Evolutionary conservation across 345 rosid species (phyloP).

Genomic region (Heritiera fomes): DNA sequence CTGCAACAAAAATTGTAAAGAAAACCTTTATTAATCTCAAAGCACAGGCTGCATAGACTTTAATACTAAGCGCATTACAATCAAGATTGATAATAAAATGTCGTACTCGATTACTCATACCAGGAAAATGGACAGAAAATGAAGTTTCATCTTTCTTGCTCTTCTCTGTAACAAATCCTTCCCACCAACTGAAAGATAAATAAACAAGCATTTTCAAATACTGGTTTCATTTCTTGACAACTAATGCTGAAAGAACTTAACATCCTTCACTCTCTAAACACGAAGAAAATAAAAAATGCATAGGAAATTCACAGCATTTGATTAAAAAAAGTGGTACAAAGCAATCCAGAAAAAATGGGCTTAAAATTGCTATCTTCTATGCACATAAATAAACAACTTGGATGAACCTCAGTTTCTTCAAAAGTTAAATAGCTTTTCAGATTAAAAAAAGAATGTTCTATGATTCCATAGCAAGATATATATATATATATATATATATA

Average conservation of each 20-base stretch:
- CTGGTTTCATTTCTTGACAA: not conserved
- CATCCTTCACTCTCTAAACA: not conserved
- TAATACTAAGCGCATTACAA: not conserved
- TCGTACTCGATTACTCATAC: conserved; percentile 31
- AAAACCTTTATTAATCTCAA: conserved; percentile 9
- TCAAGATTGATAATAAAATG: not conserved
- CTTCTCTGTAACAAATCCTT: conserved; percentile 84
- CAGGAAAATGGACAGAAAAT: conserved; percentile 75
- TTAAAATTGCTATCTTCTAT: not conserved
- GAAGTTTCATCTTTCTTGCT: conserved; percentile 73
- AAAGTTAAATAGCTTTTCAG: not conserved
- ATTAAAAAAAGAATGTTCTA: not conserved
- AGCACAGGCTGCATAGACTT: conserved; percentile 13
- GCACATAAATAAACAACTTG: not conserved
- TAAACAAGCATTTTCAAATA: conserved; percentile 15
- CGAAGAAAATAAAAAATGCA: not conserved
- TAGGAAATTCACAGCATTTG: not conserved
- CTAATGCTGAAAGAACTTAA: not conserved
- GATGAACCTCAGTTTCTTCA: not conserved
- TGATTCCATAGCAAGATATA: not conserved
- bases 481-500: too few species aligned
- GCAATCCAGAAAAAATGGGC: not conserved
- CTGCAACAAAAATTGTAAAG: conserved; percentile 43
- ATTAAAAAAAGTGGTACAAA: not conserved
- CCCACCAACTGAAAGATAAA: conserved; percentile 78